Evolutionary conservation across 2,329 filamentous ascomycete species (phyloP), one percentile per base, ranked within the genome.

Genomic region (Septoria linicola): DNA sequence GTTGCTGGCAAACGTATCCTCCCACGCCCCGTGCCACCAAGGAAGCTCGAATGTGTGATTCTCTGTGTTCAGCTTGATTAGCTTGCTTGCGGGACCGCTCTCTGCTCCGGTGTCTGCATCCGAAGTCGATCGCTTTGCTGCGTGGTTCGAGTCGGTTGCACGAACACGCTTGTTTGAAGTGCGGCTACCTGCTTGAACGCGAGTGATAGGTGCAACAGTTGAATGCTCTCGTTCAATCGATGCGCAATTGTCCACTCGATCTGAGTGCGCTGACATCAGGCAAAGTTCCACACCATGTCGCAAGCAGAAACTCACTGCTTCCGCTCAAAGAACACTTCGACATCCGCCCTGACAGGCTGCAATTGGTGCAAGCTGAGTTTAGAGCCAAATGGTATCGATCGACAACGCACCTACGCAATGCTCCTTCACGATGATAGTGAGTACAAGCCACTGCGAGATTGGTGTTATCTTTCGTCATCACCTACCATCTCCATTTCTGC

Each of bases 321-420:
- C 14, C 14, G 17, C 3, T 32, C 3, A 43, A 43, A 8, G 41
- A 43, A 2, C 41, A 43, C 14, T 16, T 11, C 8, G 41, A n/a
- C 27, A 32, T 30, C 16, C 17, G 27, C 4, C 41, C 41, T 2
- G 23, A 11, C 14, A 43, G 10, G 23, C 23, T 17, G 5, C 41
- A 43, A 20, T 43, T 43, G 23, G 41, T 43, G 19, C 41, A 43
- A 19, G 41, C 27, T 8, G 23, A 14, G 20, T 43, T 43, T 25
- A 43, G 19, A 13, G 41, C 41, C 14, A 17, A 16, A 5, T 25
- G 23, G 20, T 43, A 19, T 2, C 41, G 41, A 43, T 43, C 41
- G 3, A 43, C 41, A n/a, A 43, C 41, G 17, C 41, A 43, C 25
- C 41, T 2, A 0, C 41, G 41, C 41, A 30, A 14, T 1, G 23